These are phyloP conservation scores for Russula olivacea DNA, from an alignment of 768 basidiomycete species.

Conservation along the genomic window DNA sequence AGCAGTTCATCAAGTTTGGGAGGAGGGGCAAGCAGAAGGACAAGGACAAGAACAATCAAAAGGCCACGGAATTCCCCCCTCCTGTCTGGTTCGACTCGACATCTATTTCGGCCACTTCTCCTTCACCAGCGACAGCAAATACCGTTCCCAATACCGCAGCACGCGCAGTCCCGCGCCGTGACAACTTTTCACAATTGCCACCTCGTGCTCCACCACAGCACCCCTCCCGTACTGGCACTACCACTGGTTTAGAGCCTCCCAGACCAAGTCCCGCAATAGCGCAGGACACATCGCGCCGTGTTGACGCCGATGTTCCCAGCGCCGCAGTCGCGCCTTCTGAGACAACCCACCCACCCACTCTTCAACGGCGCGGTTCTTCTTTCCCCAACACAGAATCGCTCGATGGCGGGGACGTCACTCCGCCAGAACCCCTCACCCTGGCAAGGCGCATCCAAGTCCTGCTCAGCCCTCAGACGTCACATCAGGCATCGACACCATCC, in stretches of 20 bases:
- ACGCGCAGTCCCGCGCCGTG: neutral
- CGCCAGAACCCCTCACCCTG: constrained; percentile 41
- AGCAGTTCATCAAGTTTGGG: constrained; percentile 23
- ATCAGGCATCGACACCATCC: constrained; percentile 23
- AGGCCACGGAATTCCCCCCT: constrained; percentile 23
- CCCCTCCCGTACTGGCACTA: neutral
- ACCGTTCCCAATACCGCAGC: neutral
- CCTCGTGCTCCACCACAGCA: neutral
- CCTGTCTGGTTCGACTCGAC: constrained; percentile 18
- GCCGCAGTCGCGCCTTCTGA: neutral
- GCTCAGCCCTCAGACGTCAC: constrained; percentile 38
- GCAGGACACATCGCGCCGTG: neutral
- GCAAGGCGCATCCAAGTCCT: constrained; percentile 49
- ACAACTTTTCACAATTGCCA: neutral
- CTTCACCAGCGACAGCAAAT: neutral
- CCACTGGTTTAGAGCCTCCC: neutral
- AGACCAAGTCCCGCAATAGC: neutral
- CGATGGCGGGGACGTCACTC: constrained; percentile 7
- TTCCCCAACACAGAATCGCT: neutral
- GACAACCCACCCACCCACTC: neutral
- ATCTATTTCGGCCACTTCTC: neutral
- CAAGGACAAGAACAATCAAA: neutral
- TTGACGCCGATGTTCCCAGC: neutral
- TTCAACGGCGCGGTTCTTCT: constrained; percentile 5
- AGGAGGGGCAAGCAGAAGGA: constrained; percentile 21